Conservation (phyloP, 163 green algal genomes). For the Volvox carteri region DNA sequence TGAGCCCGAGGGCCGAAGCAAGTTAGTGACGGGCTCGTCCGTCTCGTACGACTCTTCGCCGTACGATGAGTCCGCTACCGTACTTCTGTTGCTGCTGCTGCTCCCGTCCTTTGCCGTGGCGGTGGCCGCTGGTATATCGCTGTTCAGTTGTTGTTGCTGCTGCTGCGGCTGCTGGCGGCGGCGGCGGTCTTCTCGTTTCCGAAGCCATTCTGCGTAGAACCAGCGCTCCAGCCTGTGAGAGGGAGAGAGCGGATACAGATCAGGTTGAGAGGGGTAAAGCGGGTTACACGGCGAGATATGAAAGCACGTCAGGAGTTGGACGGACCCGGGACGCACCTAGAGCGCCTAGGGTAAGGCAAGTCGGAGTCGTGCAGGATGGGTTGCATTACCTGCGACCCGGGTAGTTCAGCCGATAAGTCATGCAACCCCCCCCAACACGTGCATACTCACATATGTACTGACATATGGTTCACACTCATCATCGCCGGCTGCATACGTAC, state of each 20-base stretch:
- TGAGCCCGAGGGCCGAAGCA: conserved; percentile 4
- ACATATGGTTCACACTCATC: no score
- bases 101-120: background rate
- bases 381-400: no score
- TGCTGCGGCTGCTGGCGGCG: background rate
- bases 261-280: no score
- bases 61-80: background rate
- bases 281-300: no score
- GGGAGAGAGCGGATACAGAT: background rate
- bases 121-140: background rate
- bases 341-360: no score
- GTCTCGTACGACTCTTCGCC: conserved; percentile 3
- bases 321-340: no score
- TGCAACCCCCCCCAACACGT: no score
- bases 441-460: no score
- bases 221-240: conserved; percentile 35
- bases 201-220: conserved; percentile 52
- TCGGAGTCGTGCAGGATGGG: no score
- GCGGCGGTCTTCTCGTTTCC: conserved; percentile 22
- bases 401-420: no score
- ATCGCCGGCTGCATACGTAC: no score
- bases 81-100: background rate
- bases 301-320: no score
- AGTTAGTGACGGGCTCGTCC: background rate
- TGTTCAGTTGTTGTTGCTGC: background rate